Conservation (phyloP, 495 filamentous ascomycete genomes). For the Hyaloscypha hepaticicola region DNA sequence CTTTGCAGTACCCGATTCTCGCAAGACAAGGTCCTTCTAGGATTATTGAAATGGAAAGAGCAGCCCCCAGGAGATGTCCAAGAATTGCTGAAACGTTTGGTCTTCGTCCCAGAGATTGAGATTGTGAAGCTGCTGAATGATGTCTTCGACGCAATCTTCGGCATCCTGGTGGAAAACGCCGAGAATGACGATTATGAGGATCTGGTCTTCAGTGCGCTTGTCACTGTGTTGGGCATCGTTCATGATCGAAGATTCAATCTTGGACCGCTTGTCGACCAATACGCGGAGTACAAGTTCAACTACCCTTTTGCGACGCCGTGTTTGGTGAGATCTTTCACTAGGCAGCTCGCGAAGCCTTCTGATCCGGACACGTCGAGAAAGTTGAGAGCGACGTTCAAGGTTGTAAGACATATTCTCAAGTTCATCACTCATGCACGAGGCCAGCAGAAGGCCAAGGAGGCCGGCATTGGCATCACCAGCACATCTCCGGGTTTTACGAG, state of each 20-base stretch:
- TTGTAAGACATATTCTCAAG: slow-evolving; percentile 86
- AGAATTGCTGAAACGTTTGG: slow-evolving; percentile 72
- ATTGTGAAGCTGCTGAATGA: slow-evolving; percentile 89
- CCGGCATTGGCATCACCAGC: slow-evolving; percentile 82
- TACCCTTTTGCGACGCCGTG: slow-evolving; percentile 94
- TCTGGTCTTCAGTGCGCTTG: slow-evolving; percentile 84
- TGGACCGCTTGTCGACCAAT: slow-evolving; percentile 83
- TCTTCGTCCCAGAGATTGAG: slow-evolving; percentile 96
- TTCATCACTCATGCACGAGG: slow-evolving; percentile 90
- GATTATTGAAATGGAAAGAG: slow-evolving; percentile 82
- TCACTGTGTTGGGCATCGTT: slow-evolving; percentile 87
- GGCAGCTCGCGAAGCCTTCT: slow-evolving; percentile 73
- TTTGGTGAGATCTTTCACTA: slow-evolving; percentile 80
- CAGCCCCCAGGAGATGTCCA: slow-evolving; percentile 66
- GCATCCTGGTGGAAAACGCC: slow-evolving; percentile 82
- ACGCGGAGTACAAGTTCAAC: slow-evolving; percentile 86
- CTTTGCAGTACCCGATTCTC: slow-evolving; percentile 95
- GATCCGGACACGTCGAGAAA: slow-evolving; percentile 79
- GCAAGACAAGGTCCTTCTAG: slow-evolving; percentile 85
- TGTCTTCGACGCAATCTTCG: slow-evolving; percentile 90
- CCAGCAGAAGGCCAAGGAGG: slow-evolving; percentile 86
- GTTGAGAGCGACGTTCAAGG: slow-evolving; percentile 90
- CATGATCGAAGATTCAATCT: slow-evolving; percentile 94
- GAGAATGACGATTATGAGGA: slow-evolving; percentile 92
- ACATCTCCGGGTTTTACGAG: slow-evolving; percentile 74